Evolutionary conservation across 495 filamentous ascomycete genomes (phyloP).

Genomic region (Umbilicaria muhlenbergii): DNA sequence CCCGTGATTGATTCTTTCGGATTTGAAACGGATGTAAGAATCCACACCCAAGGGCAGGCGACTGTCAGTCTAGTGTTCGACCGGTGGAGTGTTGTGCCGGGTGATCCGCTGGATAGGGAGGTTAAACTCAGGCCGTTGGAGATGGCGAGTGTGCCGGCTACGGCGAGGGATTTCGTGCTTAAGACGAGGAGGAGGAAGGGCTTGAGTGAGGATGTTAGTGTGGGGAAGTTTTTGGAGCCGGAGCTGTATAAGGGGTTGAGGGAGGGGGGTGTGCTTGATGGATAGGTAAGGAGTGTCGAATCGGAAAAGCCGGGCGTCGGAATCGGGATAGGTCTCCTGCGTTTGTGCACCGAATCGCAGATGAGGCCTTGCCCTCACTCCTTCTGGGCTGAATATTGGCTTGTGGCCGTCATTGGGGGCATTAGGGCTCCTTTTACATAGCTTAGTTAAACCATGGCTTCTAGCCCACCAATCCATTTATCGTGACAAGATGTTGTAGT

Average conservation of each 20-base stretch:
- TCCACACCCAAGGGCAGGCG: constrained; percentile 87
- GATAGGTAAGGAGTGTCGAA: constrained; percentile 16
- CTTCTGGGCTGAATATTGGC: too few relatives aligned
- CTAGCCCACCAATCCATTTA: too few relatives aligned
- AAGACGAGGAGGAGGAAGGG: constrained; percentile 93
- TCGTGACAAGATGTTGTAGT: too few relatives aligned
- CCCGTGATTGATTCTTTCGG: constrained; percentile 95
- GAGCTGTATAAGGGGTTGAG: constrained; percentile 79
- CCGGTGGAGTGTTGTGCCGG: constrained; percentile 86
- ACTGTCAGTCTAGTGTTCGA: constrained; percentile 89
- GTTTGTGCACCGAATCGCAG: too few relatives aligned
- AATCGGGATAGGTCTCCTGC: too few relatives aligned
- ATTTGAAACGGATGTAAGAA: constrained; percentile 91
- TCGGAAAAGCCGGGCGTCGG: too few relatives aligned
- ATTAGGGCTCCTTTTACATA: too few relatives aligned
- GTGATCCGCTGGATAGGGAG: constrained; percentile 83
- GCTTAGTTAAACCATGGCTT: too few relatives aligned
- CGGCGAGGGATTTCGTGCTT: constrained; percentile 86
- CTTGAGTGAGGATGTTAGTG: constrained; percentile 83
- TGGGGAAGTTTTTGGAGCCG: constrained; percentile 89
- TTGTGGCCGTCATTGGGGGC: too few relatives aligned
- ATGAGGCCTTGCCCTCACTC: too few relatives aligned
- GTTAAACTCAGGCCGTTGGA: constrained; percentile 70
- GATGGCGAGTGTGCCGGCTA: constrained; percentile 70
- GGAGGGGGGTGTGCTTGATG: constrained; percentile 78